Evolutionary conservation across 1,284 basidiomycete species (phyloP).

Genomic region (Vanrija sp.): DNA sequence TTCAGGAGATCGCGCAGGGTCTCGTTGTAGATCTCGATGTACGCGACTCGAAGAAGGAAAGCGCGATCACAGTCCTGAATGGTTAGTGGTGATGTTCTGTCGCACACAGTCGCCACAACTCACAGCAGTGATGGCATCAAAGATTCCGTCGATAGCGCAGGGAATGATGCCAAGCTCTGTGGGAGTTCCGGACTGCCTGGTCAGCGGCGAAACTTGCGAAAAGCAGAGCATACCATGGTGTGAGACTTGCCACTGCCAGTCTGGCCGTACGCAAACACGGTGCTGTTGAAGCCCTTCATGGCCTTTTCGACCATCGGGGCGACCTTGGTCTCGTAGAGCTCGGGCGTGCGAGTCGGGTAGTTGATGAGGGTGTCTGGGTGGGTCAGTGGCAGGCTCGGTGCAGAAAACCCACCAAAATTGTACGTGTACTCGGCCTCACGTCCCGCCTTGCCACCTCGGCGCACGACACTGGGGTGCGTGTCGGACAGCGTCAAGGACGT

Average conservation of each 20-base stretch:
- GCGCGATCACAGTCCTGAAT: constrained; percentile 42
- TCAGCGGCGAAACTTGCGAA: background rate
- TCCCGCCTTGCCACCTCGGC: constrained; percentile 46
- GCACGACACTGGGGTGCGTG: constrained; percentile 44
- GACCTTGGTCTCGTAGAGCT: constrained; percentile 52
- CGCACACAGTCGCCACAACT: constrained; percentile 4
- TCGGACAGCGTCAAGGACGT: constrained; percentile 40
- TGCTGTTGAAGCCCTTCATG: constrained; percentile 58
- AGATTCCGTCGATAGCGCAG: constrained; percentile 55
- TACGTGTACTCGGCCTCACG: constrained; percentile 46
- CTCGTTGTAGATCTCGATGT: constrained; percentile 60
- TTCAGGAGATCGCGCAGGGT: constrained; percentile 54
- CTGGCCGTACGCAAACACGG: constrained; percentile 53
- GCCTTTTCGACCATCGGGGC: constrained; percentile 53
- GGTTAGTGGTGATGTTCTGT: background rate
- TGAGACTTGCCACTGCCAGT: constrained; percentile 53
- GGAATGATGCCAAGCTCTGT: constrained; percentile 56
- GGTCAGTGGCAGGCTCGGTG: background rate
- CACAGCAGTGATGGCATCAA: constrained; percentile 51
- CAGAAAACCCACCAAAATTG: constrained; percentile 39
- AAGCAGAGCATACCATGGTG: constrained; percentile 41
- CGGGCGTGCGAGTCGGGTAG: constrained; percentile 44
- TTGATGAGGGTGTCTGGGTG: constrained; percentile 48
- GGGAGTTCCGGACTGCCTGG: constrained; percentile 46
- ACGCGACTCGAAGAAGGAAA: constrained; percentile 55